Percentiles rank a stretch among this genome's conserved stretches.
Conservation (phyloP, 73 alveolate species). For the Stentor coeruleus region DNA sequence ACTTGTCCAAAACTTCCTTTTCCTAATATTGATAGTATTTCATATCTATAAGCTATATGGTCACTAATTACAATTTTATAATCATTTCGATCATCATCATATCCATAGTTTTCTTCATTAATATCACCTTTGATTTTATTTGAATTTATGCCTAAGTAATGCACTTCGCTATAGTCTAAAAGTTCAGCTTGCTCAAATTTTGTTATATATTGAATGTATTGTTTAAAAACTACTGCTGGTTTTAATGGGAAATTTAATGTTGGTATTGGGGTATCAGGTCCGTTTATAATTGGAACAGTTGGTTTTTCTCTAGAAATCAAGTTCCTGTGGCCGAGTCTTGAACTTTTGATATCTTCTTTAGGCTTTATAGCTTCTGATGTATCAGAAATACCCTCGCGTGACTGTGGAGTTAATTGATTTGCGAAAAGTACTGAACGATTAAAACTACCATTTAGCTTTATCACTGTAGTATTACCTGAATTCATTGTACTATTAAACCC, state of each 20-base stretch:
- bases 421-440: not conserved
- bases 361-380: not conserved
- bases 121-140: slow-evolving; percentile 30
- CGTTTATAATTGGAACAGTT: not conserved
- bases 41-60: slow-evolving; percentile 91
- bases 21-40: slow-evolving; percentile 77
- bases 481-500: not conserved
- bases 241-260: not conserved
- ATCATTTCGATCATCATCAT: slow-evolving; percentile 80
- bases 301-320: not conserved
- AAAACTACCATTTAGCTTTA: not conserved
- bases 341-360: not conserved
- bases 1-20: slow-evolving; percentile 96
- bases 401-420: not conserved
- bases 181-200: slow-evolving; percentile 10
- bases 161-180: slow-evolving; percentile 17
- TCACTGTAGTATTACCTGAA: not conserved
- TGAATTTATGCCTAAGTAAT: slow-evolving; percentile 29
- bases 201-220: not conserved
- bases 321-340: not conserved
- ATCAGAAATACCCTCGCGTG: not conserved
- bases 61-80: slow-evolving; percentile 70
- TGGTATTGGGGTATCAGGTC: not conserved
- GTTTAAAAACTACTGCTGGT: slow-evolving; percentile 10
- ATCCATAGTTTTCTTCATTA: slow-evolving; percentile 31